Percentiles rank a stretch among this genome's conserved stretches.
Conservation (phyloP, 2,329 filamentous ascomycete genomes). For the Penicillium freii region DNA sequence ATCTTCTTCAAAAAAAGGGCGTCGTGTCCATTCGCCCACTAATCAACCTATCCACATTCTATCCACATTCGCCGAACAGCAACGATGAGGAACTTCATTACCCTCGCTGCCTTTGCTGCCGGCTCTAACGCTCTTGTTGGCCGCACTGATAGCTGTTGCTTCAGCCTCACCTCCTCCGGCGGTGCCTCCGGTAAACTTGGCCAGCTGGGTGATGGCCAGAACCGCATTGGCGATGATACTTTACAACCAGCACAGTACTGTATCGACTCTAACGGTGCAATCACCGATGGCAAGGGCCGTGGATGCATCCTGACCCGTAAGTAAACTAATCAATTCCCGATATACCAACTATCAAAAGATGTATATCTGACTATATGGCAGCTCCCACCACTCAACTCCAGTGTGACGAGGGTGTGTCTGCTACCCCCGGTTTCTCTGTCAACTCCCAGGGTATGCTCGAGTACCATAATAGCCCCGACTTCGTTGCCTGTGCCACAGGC, state of each 20-base stretch:
- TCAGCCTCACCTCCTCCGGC: slow-evolving; percentile 53
- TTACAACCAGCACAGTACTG: slow-evolving; percentile 53
- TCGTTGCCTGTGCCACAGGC: slow-evolving; percentile 61
- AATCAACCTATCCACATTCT: background rate
- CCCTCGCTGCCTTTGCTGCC: slow-evolving; percentile 40
- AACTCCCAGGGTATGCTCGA: slow-evolving; percentile 53
- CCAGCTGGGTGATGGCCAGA: slow-evolving; percentile 62
- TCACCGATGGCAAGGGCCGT: slow-evolving; percentile 56
- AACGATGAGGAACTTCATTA: slow-evolving; percentile 41
- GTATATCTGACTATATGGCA: slow-evolving; percentile 21
- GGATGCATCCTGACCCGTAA: slow-evolving; percentile 64
- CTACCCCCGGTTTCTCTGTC: slow-evolving; percentile 57
- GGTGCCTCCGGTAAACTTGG: slow-evolving; percentile 55
- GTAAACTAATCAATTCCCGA: slow-evolving; percentile 18
- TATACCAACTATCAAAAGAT: slow-evolving; percentile 6
- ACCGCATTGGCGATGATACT: slow-evolving; percentile 53
- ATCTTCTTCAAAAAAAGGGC: background rate
- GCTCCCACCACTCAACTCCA: slow-evolving; percentile 60
- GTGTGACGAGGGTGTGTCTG: slow-evolving; percentile 56
- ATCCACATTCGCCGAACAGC: background rate
- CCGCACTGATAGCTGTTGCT: slow-evolving; percentile 48
- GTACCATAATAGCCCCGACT: slow-evolving; percentile 52
- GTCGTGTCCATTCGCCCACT: slow-evolving; percentile 12
- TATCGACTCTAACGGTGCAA: slow-evolving; percentile 52
- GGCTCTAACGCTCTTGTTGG: slow-evolving; percentile 45